Evolutionary conservation across 352 stramenopile genomes (phyloP).

Genomic region (Pythium rhizo-oryzae): DNA sequence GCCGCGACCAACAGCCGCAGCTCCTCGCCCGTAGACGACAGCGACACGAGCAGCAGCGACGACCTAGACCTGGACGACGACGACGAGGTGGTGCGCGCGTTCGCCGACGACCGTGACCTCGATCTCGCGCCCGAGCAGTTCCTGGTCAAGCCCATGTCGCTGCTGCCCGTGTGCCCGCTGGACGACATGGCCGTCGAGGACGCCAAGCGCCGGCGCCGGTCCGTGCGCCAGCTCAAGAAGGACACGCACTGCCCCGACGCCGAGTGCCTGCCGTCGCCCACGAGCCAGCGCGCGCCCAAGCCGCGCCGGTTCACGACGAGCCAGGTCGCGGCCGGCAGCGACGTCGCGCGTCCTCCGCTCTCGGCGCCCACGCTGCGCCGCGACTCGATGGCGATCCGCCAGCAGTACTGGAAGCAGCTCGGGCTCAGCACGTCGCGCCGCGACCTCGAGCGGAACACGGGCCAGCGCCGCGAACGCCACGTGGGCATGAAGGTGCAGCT

Average conservation of each 20-base stretch:
- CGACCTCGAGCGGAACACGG: conserved; percentile 80
- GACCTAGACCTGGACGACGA: conserved; percentile 23
- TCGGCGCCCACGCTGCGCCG: conserved; percentile 54
- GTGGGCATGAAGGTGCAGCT: conserved; percentile 78
- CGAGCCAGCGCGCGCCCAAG: conserved; percentile 37
- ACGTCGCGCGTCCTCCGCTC: conserved; percentile 24
- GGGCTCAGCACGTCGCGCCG: conserved; percentile 80
- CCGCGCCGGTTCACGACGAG: conserved; percentile 19
- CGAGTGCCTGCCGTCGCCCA: conserved; percentile 56
- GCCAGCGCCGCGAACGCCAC: conserved; percentile 57
- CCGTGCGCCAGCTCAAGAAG: conserved; percentile 43
- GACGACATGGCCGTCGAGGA: conserved; percentile 80
- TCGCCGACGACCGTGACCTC: conserved; percentile 27
- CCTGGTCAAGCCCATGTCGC: conserved; percentile 76
- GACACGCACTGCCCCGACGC: conserved; percentile 48
- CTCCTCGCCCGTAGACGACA: conserved; percentile 32
- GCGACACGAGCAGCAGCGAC: conserved; percentile 34
- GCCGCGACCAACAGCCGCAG: too few species aligned
- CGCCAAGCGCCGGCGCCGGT: conserved; percentile 72
- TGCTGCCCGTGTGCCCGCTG: conserved; percentile 69
- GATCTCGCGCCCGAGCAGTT: conserved; percentile 32
- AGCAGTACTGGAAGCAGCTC: conserved; percentile 88
- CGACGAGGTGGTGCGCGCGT: conserved; percentile 38
- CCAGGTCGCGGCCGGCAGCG: conserved; percentile 16
- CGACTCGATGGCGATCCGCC: conserved; percentile 82